Evolutionary conservation across 441 rosid species (phyloP).

Genomic region (Flueggea neowawraea): DNA sequence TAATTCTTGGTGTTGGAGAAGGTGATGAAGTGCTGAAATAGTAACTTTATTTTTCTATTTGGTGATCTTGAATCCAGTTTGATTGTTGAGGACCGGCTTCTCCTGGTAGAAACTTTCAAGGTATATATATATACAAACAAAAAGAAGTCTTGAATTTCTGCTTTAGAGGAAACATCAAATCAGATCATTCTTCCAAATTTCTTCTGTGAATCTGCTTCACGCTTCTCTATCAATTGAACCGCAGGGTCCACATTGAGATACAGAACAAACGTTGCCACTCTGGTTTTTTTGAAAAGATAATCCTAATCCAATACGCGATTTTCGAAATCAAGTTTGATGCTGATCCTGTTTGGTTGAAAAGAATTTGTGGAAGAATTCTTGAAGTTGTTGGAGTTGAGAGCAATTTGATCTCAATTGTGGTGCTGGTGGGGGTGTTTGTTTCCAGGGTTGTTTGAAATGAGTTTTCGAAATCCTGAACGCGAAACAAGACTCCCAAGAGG

Average conservation of each 20-base stretch:
- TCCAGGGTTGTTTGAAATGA: slow-evolving; percentile 25
- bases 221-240: too few relatives aligned
- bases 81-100: slow-evolving; percentile 23
- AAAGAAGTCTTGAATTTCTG: slow-evolving; percentile 16
- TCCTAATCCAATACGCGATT: too few relatives aligned
- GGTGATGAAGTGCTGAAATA: background rate
- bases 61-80: slow-evolving; percentile 21
- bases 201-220: too few relatives aligned
- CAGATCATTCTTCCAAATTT: too few relatives aligned
- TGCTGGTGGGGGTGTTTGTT: background rate
- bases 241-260: too few relatives aligned
- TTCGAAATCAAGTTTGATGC: too few relatives aligned
- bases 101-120: too few relatives aligned
- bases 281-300: too few relatives aligned
- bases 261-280: too few relatives aligned
- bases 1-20: background rate
- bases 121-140: too few relatives aligned
- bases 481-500: slow-evolving; percentile 16
- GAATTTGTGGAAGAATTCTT: background rate
- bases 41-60: slow-evolving; percentile 1
- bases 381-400: background rate
- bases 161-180: too few relatives aligned
- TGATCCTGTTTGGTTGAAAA: too few relatives aligned
- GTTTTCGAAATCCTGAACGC: slow-evolving; percentile 20
- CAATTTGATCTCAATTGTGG: slow-evolving; percentile 7